Percentiles rank a stretch among this genome's conserved stretches.
Evolutionary conservation across 169 alveolate genomes (phyloP).

Genomic region (Plasmodium gaboni): DNA sequence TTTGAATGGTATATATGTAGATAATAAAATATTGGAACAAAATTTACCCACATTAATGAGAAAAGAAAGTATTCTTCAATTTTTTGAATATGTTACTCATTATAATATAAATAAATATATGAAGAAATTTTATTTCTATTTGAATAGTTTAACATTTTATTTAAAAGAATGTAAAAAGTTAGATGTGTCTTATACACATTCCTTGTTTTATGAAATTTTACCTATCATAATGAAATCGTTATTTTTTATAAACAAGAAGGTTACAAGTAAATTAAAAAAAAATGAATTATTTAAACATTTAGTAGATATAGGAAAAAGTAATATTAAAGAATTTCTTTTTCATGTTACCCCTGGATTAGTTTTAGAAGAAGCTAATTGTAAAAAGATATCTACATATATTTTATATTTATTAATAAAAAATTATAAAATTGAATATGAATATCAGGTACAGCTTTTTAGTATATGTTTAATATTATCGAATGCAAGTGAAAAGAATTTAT

Average conservation of each 20-base stretch:
- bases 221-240: constrained; percentile 62
- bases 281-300: constrained; percentile 50
- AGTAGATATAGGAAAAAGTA: constrained; percentile 28
- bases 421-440: constrained; percentile 36
- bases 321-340: constrained; percentile 20
- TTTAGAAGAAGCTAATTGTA: constrained; percentile 50
- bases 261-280: constrained; percentile 36
- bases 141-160: constrained; percentile 40
- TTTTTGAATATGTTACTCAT: constrained; percentile 24
- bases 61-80: constrained; percentile 32
- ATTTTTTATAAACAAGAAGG: constrained; percentile 63
- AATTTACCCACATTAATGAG: constrained; percentile 45
- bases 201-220: constrained; percentile 28
- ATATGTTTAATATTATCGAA: constrained; percentile 27
- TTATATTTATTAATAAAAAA: constrained; percentile 54
- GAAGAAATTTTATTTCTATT: constrained; percentile 36
- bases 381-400: constrained; percentile 35
- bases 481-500: constrained; percentile 15
- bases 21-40: constrained; percentile 16
- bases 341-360: constrained; percentile 73
- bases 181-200: constrained; percentile 33
- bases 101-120: constrained; percentile 64
- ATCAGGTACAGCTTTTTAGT: constrained; percentile 49
- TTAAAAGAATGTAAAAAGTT: constrained; percentile 38
- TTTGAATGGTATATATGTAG: constrained; percentile 24